Evolutionary conservation across 441 rosid species (phyloP).

Genomic region (Macaranga tanarius): DNA sequence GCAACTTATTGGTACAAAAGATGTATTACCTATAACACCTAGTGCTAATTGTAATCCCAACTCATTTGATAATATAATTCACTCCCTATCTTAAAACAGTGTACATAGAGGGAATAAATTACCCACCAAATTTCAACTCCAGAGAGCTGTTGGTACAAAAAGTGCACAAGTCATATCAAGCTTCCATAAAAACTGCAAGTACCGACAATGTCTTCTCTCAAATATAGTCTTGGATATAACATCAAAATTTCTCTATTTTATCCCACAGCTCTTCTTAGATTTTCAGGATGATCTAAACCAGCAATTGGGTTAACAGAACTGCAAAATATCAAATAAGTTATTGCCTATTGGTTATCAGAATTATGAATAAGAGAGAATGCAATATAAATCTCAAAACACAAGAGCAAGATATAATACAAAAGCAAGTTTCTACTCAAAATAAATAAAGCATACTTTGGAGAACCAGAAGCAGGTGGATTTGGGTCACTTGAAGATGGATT

Average conservation of each 20-base stretch:
- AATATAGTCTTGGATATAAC: neutral
- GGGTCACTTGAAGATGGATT: slow-evolving; percentile 45
- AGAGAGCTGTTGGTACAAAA: slow-evolving; percentile 22
- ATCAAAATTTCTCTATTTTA: slow-evolving; percentile 17
- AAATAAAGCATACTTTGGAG: slow-evolving; percentile 44
- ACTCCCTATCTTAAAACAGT: slow-evolving; percentile 17
- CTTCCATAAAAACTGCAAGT: slow-evolving; percentile 18
- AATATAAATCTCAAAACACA: neutral
- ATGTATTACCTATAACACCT: slow-evolving; percentile 5
- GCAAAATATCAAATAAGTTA: slow-evolving; percentile 19
- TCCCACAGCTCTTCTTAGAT: slow-evolving; percentile 32
- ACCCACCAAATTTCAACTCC: slow-evolving; percentile 19
- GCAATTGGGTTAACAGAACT: slow-evolving; percentile 51
- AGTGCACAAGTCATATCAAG: slow-evolving; percentile 6
- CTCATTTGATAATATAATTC: slow-evolving; percentile 30
- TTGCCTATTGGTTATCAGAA: neutral
- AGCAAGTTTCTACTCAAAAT: neutral
- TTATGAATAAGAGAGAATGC: neutral
- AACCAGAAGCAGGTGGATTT: slow-evolving; percentile 34
- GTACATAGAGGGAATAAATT: slow-evolving; percentile 31
- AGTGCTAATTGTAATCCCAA: neutral
- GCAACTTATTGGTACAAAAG: slow-evolving; percentile 13
- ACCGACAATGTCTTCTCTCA: slow-evolving; percentile 5
- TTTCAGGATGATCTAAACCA: slow-evolving; percentile 42
- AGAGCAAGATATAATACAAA: neutral